These are phyloP conservation scores for Trapa incisa DNA, from an alignment of 345 rosid genomes.

Conservation along the genomic window DNA sequence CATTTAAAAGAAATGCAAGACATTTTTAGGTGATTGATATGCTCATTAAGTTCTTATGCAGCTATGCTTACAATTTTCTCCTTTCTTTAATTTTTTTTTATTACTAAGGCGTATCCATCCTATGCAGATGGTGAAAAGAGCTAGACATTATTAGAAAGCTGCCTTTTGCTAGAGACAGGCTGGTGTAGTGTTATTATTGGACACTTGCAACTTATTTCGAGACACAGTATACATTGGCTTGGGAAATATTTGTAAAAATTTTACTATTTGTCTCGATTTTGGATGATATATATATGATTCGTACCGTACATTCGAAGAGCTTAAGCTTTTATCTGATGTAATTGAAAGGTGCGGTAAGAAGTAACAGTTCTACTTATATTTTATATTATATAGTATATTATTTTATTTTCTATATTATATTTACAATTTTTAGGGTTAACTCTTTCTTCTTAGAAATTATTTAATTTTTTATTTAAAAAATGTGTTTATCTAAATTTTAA, in stretches of 20 bases:
- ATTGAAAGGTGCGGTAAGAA: slow-evolving; percentile 2
- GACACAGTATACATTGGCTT: slow-evolving; percentile 6
- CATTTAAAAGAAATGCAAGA: slow-evolving; percentile 10
- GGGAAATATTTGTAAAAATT: slow-evolving; percentile 12
- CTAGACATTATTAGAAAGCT: slow-evolving; percentile 10
- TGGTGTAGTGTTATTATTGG: slow-evolving; percentile 22
- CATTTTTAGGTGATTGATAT: neutral
- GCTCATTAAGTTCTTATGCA: too few species aligned
- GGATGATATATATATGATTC: slow-evolving; percentile 24
- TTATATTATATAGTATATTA: too few species aligned
- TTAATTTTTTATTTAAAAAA: too few species aligned
- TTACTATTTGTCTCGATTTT: slow-evolving; percentile 1
- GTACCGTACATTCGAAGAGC: slow-evolving; percentile 17
- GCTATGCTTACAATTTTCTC: too few species aligned
- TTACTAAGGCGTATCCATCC: too few species aligned
- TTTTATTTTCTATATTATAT: too few species aligned
- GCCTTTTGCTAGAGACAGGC: slow-evolving; percentile 20
- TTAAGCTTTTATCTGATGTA: slow-evolving; percentile 6
- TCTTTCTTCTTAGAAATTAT: too few species aligned
- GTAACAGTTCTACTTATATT: too few species aligned
- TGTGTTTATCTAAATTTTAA: too few species aligned
- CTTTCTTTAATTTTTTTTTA: too few species aligned
- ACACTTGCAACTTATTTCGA: slow-evolving; percentile 11
- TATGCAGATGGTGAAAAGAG: slow-evolving; percentile 23
- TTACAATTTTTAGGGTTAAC: too few species aligned